These are phyloP conservation scores for Amanita thiersii DNA, from an alignment of 768 basidiomycete genomes.

Conservation along the genomic window DNA sequence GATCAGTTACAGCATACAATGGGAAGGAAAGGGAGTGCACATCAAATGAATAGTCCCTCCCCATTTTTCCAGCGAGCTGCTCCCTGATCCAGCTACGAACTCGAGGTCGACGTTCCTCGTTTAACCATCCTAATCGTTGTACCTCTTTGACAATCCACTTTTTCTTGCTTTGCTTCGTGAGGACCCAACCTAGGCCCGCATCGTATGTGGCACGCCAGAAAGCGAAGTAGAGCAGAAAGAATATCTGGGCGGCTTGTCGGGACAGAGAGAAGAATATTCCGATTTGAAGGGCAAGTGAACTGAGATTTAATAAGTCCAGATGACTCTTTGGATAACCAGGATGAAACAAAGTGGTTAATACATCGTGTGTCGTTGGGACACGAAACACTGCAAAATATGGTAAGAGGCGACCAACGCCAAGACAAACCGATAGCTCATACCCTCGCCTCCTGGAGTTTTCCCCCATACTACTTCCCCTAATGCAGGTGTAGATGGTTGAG, in stretches of 20 bases:
- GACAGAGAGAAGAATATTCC: conserved; percentile 65
- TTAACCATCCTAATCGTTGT: conserved; percentile 82
- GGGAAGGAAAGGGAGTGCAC: conserved; percentile 21
- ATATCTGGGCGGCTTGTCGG: conserved; percentile 39
- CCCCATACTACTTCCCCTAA: conserved; percentile 78
- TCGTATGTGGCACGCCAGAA: conserved; percentile 94
- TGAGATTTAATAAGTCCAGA: conserved; percentile 80
- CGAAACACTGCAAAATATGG: conserved; percentile 60
- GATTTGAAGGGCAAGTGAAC: conserved; percentile 69
- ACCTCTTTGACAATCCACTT: conserved; percentile 87
- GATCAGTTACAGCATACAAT: conserved; percentile 5
- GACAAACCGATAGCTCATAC: conserved; percentile 32
- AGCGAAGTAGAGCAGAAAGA: conserved; percentile 87
- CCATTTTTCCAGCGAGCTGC: conserved; percentile 90
- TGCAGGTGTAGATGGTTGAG: conserved; percentile 2
- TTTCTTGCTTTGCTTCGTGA: conserved; percentile 93
- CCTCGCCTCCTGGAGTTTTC: conserved; percentile 75
- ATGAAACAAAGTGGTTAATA: conserved; percentile 77
- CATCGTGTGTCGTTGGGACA: conserved; percentile 89
- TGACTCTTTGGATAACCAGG: conserved; percentile 82
- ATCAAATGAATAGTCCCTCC: conserved; percentile 88
- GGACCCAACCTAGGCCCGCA: conserved; percentile 86
- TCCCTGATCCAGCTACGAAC: conserved; percentile 77
- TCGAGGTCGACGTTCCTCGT: conserved; percentile 51
- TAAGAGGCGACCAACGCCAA: conserved; percentile 6